These are phyloP conservation scores for Backusella tarrabulga DNA, from an alignment of 192 early-diverging fungal genomes.

Conservation along the genomic window DNA sequence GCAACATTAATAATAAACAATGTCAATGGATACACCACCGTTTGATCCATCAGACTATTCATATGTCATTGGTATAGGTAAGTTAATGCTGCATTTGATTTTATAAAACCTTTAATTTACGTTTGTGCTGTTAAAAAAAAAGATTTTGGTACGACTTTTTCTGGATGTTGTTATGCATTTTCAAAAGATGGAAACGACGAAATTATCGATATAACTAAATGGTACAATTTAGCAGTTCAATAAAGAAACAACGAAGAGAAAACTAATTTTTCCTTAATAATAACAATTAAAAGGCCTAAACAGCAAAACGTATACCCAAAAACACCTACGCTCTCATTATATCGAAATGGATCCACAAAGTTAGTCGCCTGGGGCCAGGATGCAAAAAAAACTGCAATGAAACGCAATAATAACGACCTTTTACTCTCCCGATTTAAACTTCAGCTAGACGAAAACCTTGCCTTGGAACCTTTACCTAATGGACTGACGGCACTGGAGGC, in stretches of 20 bases:
- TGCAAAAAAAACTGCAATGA: conserved; percentile 36
- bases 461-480: conserved; percentile 41
- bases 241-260: background rate
- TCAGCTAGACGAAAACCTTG: conserved; percentile 46
- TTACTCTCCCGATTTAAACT: conserved; percentile 48
- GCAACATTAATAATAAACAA: background rate
- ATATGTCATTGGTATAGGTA: conserved; percentile 36
- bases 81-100: background rate
- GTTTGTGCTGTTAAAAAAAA: conserved; percentile 7
- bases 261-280: background rate
- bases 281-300: conserved; percentile 7
- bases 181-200: conserved; percentile 40
- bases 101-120: background rate
- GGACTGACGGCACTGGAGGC: conserved; percentile 44
- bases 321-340: conserved; percentile 42
- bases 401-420: conserved; percentile 41
- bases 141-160: conserved; percentile 44
- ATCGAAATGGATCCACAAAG: conserved; percentile 37
- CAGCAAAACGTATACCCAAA: conserved; percentile 19
- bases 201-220: conserved; percentile 45
- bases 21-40: conserved; percentile 7
- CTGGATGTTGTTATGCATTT: conserved; percentile 47
- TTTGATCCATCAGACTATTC: conserved; percentile 31
- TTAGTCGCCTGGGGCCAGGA: conserved; percentile 47
- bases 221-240: conserved; percentile 4